Conservation (phyloP, 2,329 filamentous ascomycete genomes). For the Emergomyces orientalis region DNA sequence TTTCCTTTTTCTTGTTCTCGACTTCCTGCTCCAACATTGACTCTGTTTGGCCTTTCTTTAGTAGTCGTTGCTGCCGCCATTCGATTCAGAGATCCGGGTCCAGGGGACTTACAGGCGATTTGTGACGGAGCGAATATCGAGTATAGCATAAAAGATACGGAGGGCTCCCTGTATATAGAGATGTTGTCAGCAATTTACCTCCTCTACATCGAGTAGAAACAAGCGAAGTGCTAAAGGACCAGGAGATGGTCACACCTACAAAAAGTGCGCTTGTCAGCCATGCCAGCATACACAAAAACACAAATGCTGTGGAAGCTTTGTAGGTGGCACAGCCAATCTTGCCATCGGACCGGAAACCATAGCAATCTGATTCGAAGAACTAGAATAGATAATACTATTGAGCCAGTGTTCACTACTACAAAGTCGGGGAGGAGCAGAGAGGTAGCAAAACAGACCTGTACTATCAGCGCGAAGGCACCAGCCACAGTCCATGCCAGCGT, state of each 20-base stretch:
- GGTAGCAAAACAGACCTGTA: not conserved
- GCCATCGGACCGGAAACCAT: conserved; percentile 1
- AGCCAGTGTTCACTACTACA: not conserved
- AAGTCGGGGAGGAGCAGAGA: not conserved
- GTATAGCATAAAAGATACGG: not conserved
- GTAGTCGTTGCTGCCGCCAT: not conserved
- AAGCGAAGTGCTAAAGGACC: not conserved
- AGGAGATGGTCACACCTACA: not conserved
- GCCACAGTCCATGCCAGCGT: conserved; percentile 5
- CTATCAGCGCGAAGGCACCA: not conserved
- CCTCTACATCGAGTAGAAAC: not conserved
- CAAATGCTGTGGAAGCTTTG: conserved; percentile 4
- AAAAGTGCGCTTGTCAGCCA: conserved; percentile 7
- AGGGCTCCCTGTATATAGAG: not conserved
- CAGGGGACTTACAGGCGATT: conserved; percentile 1
- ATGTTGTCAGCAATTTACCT: not conserved
- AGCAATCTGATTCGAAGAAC: conserved; percentile 8
- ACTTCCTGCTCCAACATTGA: not conserved
- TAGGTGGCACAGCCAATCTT: conserved; percentile 4
- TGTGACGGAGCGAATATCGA: not conserved
- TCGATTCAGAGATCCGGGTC: not conserved
- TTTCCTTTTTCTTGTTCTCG: not conserved
- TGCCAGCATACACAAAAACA: conserved; percentile 1
- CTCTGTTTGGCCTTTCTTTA: not conserved
- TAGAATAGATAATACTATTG: not conserved